Conservation (phyloP, 1,139 yeast species). For the Suhomyces yuchorum region DNA sequence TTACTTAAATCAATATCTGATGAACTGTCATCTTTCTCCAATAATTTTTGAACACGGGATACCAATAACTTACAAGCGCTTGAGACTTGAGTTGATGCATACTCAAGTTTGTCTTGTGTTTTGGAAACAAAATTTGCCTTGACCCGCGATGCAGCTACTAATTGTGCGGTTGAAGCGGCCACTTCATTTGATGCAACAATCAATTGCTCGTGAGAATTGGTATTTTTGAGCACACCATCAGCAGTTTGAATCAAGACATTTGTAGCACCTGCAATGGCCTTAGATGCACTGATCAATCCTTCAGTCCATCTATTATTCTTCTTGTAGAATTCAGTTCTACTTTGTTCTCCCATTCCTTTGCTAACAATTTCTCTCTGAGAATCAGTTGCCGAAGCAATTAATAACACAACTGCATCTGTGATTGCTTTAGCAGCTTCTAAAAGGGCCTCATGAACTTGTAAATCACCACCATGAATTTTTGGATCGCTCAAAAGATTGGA, state of each 20-base stretch:
- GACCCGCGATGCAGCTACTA: conserved; percentile 90
- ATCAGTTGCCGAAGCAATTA: conserved; percentile 76
- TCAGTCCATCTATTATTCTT: conserved; percentile 94
- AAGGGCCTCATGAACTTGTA: conserved; percentile 77
- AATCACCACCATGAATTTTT: conserved; percentile 56
- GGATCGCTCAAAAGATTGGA: conserved; percentile 57
- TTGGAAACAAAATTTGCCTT: conserved; percentile 78
- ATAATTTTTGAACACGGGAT: conserved; percentile 62
- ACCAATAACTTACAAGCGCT: conserved; percentile 76
- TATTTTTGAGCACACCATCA: conserved; percentile 71
- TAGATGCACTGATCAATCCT: conserved; percentile 89
- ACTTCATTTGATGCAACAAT: conserved; percentile 92
- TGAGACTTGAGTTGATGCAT: conserved; percentile 69
- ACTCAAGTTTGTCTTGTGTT: conserved; percentile 74
- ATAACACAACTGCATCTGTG: conserved; percentile 72
- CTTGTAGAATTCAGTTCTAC: conserved; percentile 78
- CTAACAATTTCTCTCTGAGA: conserved; percentile 83
- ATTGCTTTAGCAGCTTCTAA: conserved; percentile 80
- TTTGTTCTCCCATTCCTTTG: conserved; percentile 65
- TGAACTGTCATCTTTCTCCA: conserved; percentile 41
- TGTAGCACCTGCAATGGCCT: conserved; percentile 85
- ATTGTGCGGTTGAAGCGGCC: conserved; percentile 90
- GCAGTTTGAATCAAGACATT: conserved; percentile 80
- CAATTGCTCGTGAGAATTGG: conserved; percentile 75
- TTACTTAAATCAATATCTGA: conserved; percentile 66